phyloP scores from a whole-genome alignment of 768 basidiomycete genomes.

The Amanita pseudoporphyria region DNA sequence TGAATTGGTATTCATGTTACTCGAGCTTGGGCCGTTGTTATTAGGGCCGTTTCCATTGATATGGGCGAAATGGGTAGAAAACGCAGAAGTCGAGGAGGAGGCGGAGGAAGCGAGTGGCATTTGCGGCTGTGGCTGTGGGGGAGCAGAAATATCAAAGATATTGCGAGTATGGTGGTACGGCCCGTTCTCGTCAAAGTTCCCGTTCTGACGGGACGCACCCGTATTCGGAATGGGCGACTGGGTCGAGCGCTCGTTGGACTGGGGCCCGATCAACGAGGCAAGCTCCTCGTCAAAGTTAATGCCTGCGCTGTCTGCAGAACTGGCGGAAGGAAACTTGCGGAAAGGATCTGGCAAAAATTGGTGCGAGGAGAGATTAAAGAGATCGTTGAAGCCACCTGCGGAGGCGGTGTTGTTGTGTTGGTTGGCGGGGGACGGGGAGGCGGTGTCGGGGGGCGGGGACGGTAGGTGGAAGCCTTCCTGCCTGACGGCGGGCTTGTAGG shows the following conservation, averaged over 20 bases:
- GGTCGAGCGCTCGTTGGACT: conserved; percentile 9
- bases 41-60: neutral
- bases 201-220: too few species aligned
- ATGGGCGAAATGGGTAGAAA: neutral
- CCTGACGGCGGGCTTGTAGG: conserved; percentile 51
- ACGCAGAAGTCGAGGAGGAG: neutral
- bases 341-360: conserved; percentile 44
- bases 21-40: neutral
- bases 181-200: neutral
- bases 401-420: conserved; percentile 11
- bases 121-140: neutral
- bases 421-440: conserved; percentile 17
- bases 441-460: conserved; percentile 26
- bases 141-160: conserved; percentile 27
- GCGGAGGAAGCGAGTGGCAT: neutral
- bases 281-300: conserved; percentile 67
- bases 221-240: conserved; percentile 1
- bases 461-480: conserved; percentile 71
- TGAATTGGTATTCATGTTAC: neutral
- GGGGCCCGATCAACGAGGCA: conserved; percentile 31
- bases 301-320: conserved; percentile 12
- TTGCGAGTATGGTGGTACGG: conserved; percentile 19
- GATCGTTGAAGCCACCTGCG: conserved; percentile 18
- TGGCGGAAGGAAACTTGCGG: conserved; percentile 37
- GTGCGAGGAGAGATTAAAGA: conserved; percentile 33